phyloP scores from a whole-genome alignment of 768 basidiomycete species.

The Mycena vulgaris region DNA sequence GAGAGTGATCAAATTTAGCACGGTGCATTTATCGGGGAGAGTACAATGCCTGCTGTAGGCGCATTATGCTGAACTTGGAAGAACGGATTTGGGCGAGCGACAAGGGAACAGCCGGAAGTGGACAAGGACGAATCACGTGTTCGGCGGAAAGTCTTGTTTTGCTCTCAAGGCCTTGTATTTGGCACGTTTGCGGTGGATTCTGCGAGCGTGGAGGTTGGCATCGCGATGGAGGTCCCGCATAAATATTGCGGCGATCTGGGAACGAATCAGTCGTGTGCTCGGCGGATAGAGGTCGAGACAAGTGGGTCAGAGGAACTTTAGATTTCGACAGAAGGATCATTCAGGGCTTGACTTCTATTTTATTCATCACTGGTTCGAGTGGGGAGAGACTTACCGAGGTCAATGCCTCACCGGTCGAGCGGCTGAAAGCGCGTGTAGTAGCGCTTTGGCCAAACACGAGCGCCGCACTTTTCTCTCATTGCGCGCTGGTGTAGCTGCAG shows the following conservation, averaged over 20 bases:
- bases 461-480: too few relatives aligned
- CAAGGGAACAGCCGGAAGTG: constrained; percentile 15
- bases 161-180: background rate
- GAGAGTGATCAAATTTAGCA: constrained; percentile 13
- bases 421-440: constrained; percentile 90
- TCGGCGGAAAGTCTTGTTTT: constrained; percentile 12
- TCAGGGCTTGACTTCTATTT: constrained; percentile 49
- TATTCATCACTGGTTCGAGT: constrained; percentile 33
- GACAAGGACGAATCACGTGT: constrained; percentile 27
- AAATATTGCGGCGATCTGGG: background rate
- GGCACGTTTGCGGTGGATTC: too few relatives aligned
- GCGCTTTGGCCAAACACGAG: constrained; percentile 88
- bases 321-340: constrained; percentile 37
- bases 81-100: constrained; percentile 5
- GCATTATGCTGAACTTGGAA: too few relatives aligned
- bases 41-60: constrained; percentile 25
- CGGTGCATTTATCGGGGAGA: constrained; percentile 15
- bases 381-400: constrained; percentile 20
- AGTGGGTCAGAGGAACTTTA: constrained; percentile 31
- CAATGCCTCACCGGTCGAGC: constrained; percentile 54
- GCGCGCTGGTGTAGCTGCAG: constrained; percentile 84
- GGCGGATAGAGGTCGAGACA: background rate
- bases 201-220: constrained; percentile 6
- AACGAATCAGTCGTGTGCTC: constrained; percentile 4
- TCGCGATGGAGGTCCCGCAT: background rate